Percentiles rank a stretch among this genome's conserved stretches.
Evolutionary conservation across 768 basidiomycete genomes (phyloP).

Genomic region (Xerocomellus chrysenteron): DNA sequence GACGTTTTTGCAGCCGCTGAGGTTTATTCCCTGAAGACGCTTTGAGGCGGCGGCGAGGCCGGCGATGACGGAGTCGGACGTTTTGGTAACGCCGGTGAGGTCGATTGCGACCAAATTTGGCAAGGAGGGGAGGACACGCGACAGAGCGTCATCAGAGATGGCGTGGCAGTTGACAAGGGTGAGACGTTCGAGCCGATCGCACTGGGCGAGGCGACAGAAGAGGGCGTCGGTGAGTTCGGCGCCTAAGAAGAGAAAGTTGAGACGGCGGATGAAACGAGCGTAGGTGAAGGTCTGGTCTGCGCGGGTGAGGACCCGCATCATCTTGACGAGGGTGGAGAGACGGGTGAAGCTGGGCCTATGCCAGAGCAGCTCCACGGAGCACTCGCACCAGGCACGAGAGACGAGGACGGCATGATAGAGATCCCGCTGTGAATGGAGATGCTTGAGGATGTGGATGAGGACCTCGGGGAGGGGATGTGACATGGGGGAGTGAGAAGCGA

Average conservation of each 20-base stretch:
- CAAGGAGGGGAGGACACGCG: constrained; percentile 63
- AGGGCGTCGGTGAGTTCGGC: constrained; percentile 70
- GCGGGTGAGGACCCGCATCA: constrained; percentile 67
- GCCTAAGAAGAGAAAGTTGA: constrained; percentile 81
- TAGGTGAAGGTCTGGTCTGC: constrained; percentile 82
- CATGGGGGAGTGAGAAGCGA: constrained; percentile 57
- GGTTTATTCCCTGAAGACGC: constrained; percentile 88
- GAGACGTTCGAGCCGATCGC: constrained; percentile 82
- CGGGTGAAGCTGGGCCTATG: constrained; percentile 80
- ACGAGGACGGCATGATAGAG: constrained; percentile 77
- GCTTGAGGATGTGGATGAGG: constrained; percentile 87
- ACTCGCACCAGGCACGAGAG: constrained; percentile 92
- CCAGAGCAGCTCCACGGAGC: constrained; percentile 93
- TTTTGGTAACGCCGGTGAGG: constrained; percentile 67
- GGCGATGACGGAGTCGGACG: constrained; percentile 69
- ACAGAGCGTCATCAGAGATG: constrained; percentile 63
- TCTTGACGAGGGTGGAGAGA: constrained; percentile 68
- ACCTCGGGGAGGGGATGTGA: constrained; percentile 83
- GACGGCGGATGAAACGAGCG: constrained; percentile 80
- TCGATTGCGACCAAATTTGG: constrained; percentile 85
- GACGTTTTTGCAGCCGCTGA: constrained; percentile 78
- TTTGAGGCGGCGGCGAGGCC: constrained; percentile 68
- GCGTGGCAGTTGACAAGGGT: constrained; percentile 78
- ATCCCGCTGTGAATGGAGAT: constrained; percentile 72
- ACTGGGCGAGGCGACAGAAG: constrained; percentile 67